phyloP scores from a whole-genome alignment of 2,329 filamentous ascomycete species.

The Hymenoscyphus scutula region DNA sequence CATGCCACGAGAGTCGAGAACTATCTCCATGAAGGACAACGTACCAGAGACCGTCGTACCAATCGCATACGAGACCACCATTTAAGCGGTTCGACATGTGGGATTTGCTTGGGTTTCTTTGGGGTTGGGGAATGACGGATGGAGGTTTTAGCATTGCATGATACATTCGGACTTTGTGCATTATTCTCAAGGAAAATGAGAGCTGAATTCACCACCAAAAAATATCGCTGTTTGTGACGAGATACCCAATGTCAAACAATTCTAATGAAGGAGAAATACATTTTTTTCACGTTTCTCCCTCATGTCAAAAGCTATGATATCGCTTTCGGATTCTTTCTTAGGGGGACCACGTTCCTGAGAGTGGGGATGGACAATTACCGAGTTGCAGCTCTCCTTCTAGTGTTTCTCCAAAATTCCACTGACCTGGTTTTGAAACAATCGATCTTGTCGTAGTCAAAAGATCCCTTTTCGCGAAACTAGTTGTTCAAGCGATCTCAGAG shows the following conservation, averaged over 20 bases:
- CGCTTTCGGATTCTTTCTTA: background rate
- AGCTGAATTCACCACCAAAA: slow-evolving; percentile 29
- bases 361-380: too few relatives aligned
- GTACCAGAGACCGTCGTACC: slow-evolving; percentile 88
- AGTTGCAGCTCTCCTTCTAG: too few relatives aligned
- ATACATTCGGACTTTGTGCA: slow-evolving; percentile 34
- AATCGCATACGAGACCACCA: slow-evolving; percentile 96
- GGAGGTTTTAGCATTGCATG: slow-evolving; percentile 36
- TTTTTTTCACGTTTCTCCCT: background rate
- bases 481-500: too few relatives aligned
- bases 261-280: slow-evolving; percentile 6
- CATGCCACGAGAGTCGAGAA: slow-evolving; percentile 76
- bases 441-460: too few relatives aligned
- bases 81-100: slow-evolving; percentile 55
- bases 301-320: background rate
- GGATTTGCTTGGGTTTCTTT: slow-evolving; percentile 36
- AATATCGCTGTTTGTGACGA: background rate
- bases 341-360: background rate
- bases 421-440: too few relatives aligned
- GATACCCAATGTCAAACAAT: background rate
- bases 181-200: slow-evolving; percentile 33
- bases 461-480: too few relatives aligned
- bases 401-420: too few relatives aligned
- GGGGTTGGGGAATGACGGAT: slow-evolving; percentile 30
- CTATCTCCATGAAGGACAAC: slow-evolving; percentile 77